Conservation (phyloP, 345 rosid genomes). For the Dipteronia dyeriana region DNA sequence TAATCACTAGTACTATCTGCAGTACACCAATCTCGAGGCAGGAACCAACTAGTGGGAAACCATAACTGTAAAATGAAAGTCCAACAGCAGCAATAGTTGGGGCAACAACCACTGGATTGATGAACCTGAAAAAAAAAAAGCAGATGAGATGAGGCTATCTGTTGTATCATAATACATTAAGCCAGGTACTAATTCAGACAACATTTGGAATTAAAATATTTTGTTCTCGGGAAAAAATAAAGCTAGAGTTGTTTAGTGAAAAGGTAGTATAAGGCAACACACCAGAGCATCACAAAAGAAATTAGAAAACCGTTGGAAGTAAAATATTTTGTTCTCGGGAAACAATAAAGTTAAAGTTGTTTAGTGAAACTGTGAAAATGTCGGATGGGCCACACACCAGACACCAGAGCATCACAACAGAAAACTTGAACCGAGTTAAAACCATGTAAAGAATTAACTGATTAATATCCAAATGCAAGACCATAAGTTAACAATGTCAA, state of each 20-base stretch:
- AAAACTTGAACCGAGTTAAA: background rate
- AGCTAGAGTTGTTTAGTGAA: background rate
- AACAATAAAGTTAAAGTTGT: background rate
- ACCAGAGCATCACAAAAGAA: background rate
- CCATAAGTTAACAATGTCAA: background rate
- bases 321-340: background rate
- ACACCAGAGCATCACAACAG: background rate
- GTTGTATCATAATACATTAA: background rate
- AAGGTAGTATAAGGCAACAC: background rate
- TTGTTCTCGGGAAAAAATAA: background rate
- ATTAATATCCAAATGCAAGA: background rate
- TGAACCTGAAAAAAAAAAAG: slow-evolving; percentile 52
- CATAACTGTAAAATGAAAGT: slow-evolving; percentile 90
- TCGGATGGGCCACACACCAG: background rate
- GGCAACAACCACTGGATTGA: slow-evolving; percentile 97
- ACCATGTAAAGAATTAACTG: background rate
- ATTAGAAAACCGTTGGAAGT: background rate
- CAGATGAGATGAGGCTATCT: slow-evolving; percentile 10
- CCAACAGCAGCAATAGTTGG: slow-evolving; percentile 99
- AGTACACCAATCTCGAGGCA: slow-evolving; percentile 88
- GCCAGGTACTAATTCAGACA: background rate
- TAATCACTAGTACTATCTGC: slow-evolving; percentile 78
- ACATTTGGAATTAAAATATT: background rate
- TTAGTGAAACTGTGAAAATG: background rate
- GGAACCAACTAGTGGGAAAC: slow-evolving; percentile 87